Evolutionary conservation across 116 monocot species (phyloP).

Genomic region (Dioscorea cayenensis): DNA sequence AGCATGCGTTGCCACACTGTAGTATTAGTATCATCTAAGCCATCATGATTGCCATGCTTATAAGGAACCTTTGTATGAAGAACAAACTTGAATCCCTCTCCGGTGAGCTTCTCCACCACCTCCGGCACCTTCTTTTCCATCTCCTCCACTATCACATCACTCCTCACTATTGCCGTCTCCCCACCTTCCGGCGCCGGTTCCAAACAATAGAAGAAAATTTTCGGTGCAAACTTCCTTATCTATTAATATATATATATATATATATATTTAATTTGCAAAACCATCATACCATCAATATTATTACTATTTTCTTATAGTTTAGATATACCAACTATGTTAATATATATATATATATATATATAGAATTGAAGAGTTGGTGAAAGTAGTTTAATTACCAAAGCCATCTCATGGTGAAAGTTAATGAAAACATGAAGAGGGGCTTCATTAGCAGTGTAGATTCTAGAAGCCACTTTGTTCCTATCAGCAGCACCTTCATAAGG

Average conservation of each 20-base stretch:
- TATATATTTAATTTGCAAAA: too few relatives aligned
- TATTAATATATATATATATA: too few relatives aligned
- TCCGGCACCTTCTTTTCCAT: constrained; percentile 20
- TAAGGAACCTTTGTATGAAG: not conserved
- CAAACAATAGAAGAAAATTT: constrained; percentile 19
- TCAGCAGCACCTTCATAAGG: constrained; percentile 15
- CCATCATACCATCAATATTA: too few relatives aligned
- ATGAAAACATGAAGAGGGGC: constrained; percentile 16
- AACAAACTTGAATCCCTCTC: not conserved
- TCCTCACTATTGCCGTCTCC: constrained; percentile 21
- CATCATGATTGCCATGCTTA: not conserved
- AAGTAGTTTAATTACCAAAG: constrained; percentile 5
- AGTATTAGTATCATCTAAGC: too few relatives aligned
- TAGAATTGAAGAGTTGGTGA: too few relatives aligned
- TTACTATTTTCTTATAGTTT: too few relatives aligned
- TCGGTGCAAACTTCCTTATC: not conserved
- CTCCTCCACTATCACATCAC: constrained; percentile 14
- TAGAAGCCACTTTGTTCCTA: constrained; percentile 4
- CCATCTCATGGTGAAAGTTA: constrained; percentile 42
- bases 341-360: too few relatives aligned
- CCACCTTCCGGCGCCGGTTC: constrained; percentile 18
- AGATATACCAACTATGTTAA: too few relatives aligned
- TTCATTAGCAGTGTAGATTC: constrained; percentile 29
- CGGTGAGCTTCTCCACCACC: constrained; percentile 14
- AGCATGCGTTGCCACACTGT: constrained; percentile 25